phyloP scores from a whole-genome alignment of 257 asterid species.

The Lantana camara region DNA sequence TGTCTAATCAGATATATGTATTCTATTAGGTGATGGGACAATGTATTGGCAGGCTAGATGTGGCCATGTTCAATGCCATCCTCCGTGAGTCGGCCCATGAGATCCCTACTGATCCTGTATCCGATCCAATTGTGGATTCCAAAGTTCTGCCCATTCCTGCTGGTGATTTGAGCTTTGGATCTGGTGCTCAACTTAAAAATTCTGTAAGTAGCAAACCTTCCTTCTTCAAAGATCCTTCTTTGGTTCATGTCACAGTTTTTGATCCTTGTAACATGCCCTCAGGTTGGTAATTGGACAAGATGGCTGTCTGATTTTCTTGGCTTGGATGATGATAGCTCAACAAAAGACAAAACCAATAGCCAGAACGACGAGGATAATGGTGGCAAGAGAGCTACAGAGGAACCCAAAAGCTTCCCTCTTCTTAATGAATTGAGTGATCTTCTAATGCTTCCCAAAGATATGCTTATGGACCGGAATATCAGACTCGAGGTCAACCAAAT shows the following conservation, averaged over 20 bases:
- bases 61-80: constrained; percentile 97
- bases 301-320: constrained; percentile 67
- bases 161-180: constrained; percentile 95
- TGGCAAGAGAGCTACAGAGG: constrained; percentile 36
- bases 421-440: constrained; percentile 86
- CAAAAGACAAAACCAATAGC: constrained; percentile 30
- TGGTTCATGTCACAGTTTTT: background rate
- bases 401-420: constrained; percentile 67
- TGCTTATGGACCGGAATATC: constrained; percentile 80
- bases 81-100: constrained; percentile 94
- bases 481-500: constrained; percentile 74
- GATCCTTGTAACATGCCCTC: constrained; percentile 21
- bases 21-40: constrained; percentile 78
- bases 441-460: constrained; percentile 97
- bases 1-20: constrained; percentile 26
- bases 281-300: constrained; percentile 95
- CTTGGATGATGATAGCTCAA: constrained; percentile 45
- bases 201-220: constrained; percentile 50
- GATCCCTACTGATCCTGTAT: constrained; percentile 98
- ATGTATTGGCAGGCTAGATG: constrained; percentile 88
- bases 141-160: constrained; percentile 97
- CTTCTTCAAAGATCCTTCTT: constrained; percentile 1
- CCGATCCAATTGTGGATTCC: constrained; percentile 95
- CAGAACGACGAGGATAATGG: constrained; percentile 34
- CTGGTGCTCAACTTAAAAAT: constrained; percentile 94